Evolutionary conservation across 176 grass and related monocot species (phyloP).

Genomic region (Carex scoparia): DNA sequence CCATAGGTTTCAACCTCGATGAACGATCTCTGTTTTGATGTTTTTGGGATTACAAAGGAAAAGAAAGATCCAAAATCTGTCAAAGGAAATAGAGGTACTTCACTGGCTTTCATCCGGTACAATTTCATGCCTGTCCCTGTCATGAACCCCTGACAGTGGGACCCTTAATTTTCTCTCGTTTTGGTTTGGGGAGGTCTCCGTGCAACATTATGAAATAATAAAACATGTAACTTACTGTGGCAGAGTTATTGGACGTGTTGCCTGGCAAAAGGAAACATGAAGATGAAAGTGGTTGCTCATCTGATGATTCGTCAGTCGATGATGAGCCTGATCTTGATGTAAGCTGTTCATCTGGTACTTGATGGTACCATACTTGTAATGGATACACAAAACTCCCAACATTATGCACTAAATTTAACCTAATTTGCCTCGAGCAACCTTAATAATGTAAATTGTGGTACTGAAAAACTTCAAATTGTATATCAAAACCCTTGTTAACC

Average conservation of each 20-base stretch:
- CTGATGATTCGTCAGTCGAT: constrained; percentile 46
- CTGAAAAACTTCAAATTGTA: not conserved
- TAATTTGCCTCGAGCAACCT: not conserved
- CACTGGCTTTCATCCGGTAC: not conserved
- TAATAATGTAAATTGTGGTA: not conserved
- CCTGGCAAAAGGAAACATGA: constrained; percentile 79
- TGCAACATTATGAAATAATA: not conserved
- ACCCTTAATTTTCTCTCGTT: not conserved
- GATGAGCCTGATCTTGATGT: constrained; percentile 56
- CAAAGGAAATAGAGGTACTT: constrained; percentile 86
- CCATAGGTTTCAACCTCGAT: constrained; percentile 88
- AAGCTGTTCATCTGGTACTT: constrained; percentile 4
- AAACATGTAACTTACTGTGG: not conserved
- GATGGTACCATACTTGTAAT: not conserved
- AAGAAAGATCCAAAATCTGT: constrained; percentile 78
- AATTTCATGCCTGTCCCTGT: not conserved
- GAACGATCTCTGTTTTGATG: constrained; percentile 90
- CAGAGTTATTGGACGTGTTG: constrained; percentile 81
- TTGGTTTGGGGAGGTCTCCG: not conserved
- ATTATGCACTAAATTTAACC: not conserved
- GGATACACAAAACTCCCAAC: not conserved
- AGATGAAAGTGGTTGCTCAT: constrained; percentile 42
- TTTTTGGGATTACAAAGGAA: constrained; percentile 88
- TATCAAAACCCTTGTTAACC: not conserved
- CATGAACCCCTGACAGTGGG: not conserved